These are phyloP conservation scores for Yarrowia sp. DNA, from an alignment of 805 yeast genomes.

Conservation along the genomic window DNA sequence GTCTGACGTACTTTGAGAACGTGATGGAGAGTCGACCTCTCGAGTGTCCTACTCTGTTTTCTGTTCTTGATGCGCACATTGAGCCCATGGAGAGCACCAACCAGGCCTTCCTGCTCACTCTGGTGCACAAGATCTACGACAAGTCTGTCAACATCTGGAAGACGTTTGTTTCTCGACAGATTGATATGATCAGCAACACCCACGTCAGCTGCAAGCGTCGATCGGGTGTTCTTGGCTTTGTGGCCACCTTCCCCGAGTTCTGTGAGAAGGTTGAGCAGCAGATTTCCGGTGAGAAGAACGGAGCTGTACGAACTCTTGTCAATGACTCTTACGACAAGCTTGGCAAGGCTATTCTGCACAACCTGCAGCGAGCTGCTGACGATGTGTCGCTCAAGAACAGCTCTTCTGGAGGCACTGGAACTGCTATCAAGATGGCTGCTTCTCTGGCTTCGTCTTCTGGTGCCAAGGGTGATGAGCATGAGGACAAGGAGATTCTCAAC, in stretches of 20 bases:
- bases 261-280: constrained; percentile 52
- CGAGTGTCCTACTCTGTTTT: constrained; percentile 55
- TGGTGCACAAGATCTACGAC: constrained; percentile 60
- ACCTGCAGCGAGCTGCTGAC: constrained; percentile 47
- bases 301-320: constrained; percentile 45
- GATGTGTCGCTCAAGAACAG: constrained; percentile 39
- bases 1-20: constrained; percentile 49
- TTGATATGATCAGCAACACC: constrained; percentile 54
- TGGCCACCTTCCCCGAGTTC: constrained; percentile 58
- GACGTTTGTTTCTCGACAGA: constrained; percentile 63
- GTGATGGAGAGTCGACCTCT: constrained; percentile 53
- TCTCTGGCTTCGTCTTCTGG: constrained; percentile 33
- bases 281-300: constrained; percentile 39
- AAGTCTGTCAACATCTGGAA: constrained; percentile 64
- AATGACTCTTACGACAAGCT: constrained; percentile 49
- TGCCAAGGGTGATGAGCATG: constrained; percentile 42
- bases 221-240: constrained; percentile 55
- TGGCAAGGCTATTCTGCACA: constrained; percentile 48
- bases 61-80: constrained; percentile 53
- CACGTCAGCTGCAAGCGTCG: constrained; percentile 51
- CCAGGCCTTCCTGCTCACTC: constrained; percentile 67
- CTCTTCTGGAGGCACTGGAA: constrained; percentile 22
- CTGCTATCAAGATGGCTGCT: constrained; percentile 25
- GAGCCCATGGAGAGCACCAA: constrained; percentile 54
- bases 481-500: constrained; percentile 52